Evolutionary conservation across 2,329 filamentous ascomycete species (phyloP).

Genomic region (Fusarium tricinctum): DNA sequence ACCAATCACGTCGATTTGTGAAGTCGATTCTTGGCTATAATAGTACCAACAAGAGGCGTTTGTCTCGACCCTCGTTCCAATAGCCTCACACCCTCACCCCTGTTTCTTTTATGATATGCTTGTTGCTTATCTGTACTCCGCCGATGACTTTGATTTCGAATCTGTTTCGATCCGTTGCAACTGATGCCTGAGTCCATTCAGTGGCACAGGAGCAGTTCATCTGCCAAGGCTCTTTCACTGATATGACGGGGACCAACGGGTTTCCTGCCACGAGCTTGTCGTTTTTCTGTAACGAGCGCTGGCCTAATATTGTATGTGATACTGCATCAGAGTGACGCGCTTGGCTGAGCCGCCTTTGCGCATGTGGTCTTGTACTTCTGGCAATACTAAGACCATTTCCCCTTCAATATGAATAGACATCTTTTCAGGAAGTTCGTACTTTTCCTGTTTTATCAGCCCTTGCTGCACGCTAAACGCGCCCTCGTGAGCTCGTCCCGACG

Average conservation of each 20-base stretch:
- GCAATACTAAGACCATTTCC: slow-evolving; percentile 28
- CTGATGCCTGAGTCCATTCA: slow-evolving; percentile 12
- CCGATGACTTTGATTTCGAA: slow-evolving; percentile 22
- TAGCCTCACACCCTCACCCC: slow-evolving; percentile 43
- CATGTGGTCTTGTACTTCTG: slow-evolving; percentile 3
- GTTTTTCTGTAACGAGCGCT: slow-evolving; percentile 24
- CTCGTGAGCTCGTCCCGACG: slow-evolving; percentile 46
- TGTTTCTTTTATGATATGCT: slow-evolving; percentile 37
- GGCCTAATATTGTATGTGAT: slow-evolving; percentile 32
- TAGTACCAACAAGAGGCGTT: slow-evolving; percentile 44
- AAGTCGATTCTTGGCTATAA: slow-evolving; percentile 41
- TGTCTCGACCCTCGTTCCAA: slow-evolving; percentile 47
- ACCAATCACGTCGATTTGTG: slow-evolving; percentile 45
- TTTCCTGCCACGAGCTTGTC: slow-evolving; percentile 1
- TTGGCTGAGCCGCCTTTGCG: slow-evolving; percentile 1
- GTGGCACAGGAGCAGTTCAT: slow-evolving; percentile 17
- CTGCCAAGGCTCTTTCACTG: neutral
- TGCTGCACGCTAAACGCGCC: slow-evolving; percentile 46
- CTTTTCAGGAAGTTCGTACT: slow-evolving; percentile 13
- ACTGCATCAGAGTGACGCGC: slow-evolving; percentile 14
- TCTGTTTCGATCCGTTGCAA: slow-evolving; percentile 14
- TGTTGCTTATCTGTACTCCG: slow-evolving; percentile 18
- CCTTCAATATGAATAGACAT: slow-evolving; percentile 13
- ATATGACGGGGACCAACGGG: slow-evolving; percentile 2
- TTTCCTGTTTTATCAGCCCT: slow-evolving; percentile 27